Evolutionary conservation across 768 basidiomycete species (phyloP).

Genomic region (Gloeopeniophorella convolvens): DNA sequence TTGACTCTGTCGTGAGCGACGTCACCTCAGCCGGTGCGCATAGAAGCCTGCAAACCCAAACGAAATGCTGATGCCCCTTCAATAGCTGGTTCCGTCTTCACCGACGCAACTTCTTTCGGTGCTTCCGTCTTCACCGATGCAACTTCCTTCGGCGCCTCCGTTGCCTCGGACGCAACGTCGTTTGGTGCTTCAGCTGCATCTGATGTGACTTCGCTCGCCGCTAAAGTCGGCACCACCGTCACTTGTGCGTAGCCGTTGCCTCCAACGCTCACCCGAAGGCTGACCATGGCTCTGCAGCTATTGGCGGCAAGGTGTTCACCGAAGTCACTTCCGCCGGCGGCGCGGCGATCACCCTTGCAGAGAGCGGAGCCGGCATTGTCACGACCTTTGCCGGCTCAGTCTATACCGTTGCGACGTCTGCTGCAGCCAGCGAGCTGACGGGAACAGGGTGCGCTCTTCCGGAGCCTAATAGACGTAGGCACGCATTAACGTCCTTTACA

Average conservation of each 20-base stretch:
- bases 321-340: constrained; percentile 18
- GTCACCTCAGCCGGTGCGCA: constrained; percentile 10
- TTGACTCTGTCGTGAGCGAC: background rate
- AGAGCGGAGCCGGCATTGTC: constrained; percentile 12
- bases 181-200: too few species aligned
- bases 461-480: too few species aligned
- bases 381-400: constrained; percentile 19
- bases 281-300: background rate
- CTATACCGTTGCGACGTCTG: constrained; percentile 16
- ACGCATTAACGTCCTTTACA: background rate
- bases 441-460: background rate
- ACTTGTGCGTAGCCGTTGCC: constrained; percentile 10
- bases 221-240: constrained; percentile 3
- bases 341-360: constrained; percentile 15
- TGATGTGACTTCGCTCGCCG: background rate
- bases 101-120: background rate
- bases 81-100: constrained; percentile 10
- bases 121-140: background rate
- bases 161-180: background rate
- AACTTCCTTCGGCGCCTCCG: background rate
- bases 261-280: too few species aligned
- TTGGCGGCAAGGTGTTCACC: constrained; percentile 15
- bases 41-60: background rate
- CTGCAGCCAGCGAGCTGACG: background rate
- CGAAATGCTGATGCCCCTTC: background rate